Percentiles rank a stretch among this genome's conserved stretches.
phyloP scores from a whole-genome alignment of 2,329 filamentous ascomycete species.

The Colletotrichum chlorophyti region DNA sequence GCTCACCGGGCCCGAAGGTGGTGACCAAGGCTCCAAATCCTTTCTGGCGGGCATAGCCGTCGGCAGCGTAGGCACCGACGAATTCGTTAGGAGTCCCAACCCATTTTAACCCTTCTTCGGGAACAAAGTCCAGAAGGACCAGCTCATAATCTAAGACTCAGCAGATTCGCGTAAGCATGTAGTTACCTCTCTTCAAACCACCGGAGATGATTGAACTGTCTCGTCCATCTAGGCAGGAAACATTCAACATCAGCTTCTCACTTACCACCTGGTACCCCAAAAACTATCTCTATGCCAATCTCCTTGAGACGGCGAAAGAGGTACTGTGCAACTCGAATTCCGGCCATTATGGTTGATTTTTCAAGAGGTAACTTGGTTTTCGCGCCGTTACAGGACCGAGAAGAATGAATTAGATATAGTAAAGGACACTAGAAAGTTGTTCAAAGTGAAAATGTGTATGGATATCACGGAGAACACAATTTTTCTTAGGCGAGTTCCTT shows the following conservation, averaged over 20 bases:
- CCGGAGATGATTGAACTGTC: no score
- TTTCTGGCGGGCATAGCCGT: slow-evolving; percentile 66
- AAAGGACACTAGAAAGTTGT: no score
- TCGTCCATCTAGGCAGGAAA: no score
- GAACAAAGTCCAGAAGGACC: slow-evolving; percentile 56
- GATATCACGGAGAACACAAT: no score
- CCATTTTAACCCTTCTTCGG: slow-evolving; percentile 53
- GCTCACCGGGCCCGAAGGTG: slow-evolving; percentile 63
- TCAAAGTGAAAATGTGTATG: no score
- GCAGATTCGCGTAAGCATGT: no score
- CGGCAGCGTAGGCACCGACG: slow-evolving; percentile 65
- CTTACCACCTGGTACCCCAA: slow-evolving; percentile 53
- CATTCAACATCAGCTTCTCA: not conserved
- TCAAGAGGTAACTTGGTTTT: no score
- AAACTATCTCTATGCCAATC: slow-evolving; percentile 54
- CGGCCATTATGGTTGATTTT: slow-evolving; percentile 29
- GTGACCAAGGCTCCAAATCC: slow-evolving; percentile 63
- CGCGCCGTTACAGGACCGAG: no score
- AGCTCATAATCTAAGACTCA: slow-evolving; percentile 56
- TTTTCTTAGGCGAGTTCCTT: no score
- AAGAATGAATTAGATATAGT: no score
- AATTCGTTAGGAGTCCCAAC: slow-evolving; percentile 61
- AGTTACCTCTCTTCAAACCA: no score
- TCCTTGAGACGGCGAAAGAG: slow-evolving; percentile 56
- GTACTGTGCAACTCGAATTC: slow-evolving; percentile 52